Base-by-base conservation (phyloP, 306 rosid genomes). In the Glycyrrhiza uralensis region DNA sequence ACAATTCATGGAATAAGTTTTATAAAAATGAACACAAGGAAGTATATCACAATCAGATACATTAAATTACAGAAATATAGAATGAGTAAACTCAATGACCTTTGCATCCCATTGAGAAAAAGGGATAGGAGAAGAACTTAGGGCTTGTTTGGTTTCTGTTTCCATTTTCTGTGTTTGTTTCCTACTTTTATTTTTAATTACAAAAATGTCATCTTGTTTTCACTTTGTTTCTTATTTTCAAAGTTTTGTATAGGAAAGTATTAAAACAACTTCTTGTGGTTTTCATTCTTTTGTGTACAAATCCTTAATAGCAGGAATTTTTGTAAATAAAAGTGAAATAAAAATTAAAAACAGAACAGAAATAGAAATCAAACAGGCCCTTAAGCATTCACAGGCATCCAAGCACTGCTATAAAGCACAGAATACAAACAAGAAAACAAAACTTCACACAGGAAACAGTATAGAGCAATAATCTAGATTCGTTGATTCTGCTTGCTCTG, bases 1-100 rank as follows among this genome's bases (percentile, higher is more conserved):
- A 51, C 38, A 83, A 62, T 22, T 24, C 22, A 61, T 51, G 19
- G 76, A 47, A 69, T 76, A 12, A 71, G 57, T 54, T 19, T 41
- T 54, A 45, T 13, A 38, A 77, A 45, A 60, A 68, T 63, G 15
- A 45, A 18, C 52, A 70, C 17, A 19, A 52, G 20, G 33, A 67
- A 69, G 38, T 18, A 64, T 8, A 26, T 39, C 66, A 28, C 35
- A 61, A 47, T 45, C 60, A 65, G 44, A 68, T 35, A 28, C 71
- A 49, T 39, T 66, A 39, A 41, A 66, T 38, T 56, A 45, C 46
- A 47, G 24, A 39, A 73, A 33, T 35, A 42, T 19, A 47, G 42
- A 49, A 66, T 39, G 29, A 77, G 47, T 28, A 57, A 28, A 61
- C 41, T 33, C 49, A 20, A 6, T 32, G 45, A 63, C 38, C 24